Evolutionary conservation across 345 rosid species (phyloP).

Genomic region (Bruguiera gymnorhiza): DNA sequence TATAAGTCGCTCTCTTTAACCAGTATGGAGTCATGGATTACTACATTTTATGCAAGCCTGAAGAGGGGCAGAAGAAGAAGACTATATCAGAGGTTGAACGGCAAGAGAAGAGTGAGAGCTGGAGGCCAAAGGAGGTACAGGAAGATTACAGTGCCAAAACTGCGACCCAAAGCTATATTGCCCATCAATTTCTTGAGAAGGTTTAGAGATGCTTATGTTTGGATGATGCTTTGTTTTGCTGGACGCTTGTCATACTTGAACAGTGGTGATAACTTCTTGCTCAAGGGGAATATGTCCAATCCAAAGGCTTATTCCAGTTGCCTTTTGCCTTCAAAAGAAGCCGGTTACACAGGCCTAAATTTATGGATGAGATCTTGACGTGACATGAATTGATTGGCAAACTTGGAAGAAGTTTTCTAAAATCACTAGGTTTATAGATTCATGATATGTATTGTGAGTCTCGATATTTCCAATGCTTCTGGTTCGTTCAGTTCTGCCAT

Average conservation of each 20-base stretch:
- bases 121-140: neutral
- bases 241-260: neutral
- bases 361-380: too few relatives aligned
- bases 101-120: neutral
- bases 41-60: neutral
- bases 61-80: conserved; percentile 5
- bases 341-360: too few relatives aligned
- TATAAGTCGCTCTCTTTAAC: neutral
- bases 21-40: neutral
- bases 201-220: conserved; percentile 6
- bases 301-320: too few relatives aligned
- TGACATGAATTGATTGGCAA: too few relatives aligned
- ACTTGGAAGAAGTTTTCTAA: too few relatives aligned
- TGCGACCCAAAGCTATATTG: neutral
- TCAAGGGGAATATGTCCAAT: neutral
- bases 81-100: conserved; percentile 7
- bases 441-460: too few relatives aligned
- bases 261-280: neutral
- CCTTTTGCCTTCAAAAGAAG: too few relatives aligned
- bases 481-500: too few relatives aligned
- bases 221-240: conserved; percentile 10
- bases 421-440: too few relatives aligned
- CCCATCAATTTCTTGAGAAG: neutral
- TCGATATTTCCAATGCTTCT: too few relatives aligned
- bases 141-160: conserved; percentile 1